Evolutionary conservation across 2,329 filamentous ascomycete species (phyloP), one percentile per base, ranked within the genome.

Genomic region (Cadophora sp.): DNA sequence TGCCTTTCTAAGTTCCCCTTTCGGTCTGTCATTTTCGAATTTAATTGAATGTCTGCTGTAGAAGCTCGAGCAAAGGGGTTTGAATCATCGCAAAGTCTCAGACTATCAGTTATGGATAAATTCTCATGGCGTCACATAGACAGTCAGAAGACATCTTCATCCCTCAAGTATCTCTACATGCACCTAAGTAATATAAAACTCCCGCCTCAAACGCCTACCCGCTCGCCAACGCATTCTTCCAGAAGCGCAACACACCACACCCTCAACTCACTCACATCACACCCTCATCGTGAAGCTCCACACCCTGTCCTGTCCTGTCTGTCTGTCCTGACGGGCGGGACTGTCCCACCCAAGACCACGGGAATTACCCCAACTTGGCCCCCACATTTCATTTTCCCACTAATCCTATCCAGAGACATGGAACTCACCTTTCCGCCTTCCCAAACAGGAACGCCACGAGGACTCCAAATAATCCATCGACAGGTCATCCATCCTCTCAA

Each of bases 141-240:
- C 2, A 43, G 40, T 43, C 40, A 43, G 40, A 53, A 53, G 50
- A 53, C 29, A 22, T 16, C 16, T 34, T 29, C 16, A 14, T 8
- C 16, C 19, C 11, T 24, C 29, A 12, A 43, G 16, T 4, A 43
- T 19, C 16, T 16, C 22, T 58, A 29, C n/a, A 40, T 24, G 4
- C 29, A 58, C 40, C 55, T n/a, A 58, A 40, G 8, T 24, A 40
- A 58, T 11, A 12, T 16, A 53, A n/a, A 24, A 58, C 19, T 58
- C 55, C 55, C 31, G 55, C 55, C 19, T 40, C 55, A 58, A 58
- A 59, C 56, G 56, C 56, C 56, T 59, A 59, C 22, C 56, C 56
- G 56, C 56, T 59, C 56, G 56, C 22, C 56, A 40, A 59, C 31
- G n/a, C 12, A 59, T 40, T 59, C 56, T 59, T 59, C 56, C 34